A percentile compares a stretch with the other conserved stretches of the same genome.
These are phyloP conservation scores for Physcomitrellopsis africana DNA, from an alignment of 225 moss, liverwort and hornwort species.

Conservation along the genomic window DNA sequence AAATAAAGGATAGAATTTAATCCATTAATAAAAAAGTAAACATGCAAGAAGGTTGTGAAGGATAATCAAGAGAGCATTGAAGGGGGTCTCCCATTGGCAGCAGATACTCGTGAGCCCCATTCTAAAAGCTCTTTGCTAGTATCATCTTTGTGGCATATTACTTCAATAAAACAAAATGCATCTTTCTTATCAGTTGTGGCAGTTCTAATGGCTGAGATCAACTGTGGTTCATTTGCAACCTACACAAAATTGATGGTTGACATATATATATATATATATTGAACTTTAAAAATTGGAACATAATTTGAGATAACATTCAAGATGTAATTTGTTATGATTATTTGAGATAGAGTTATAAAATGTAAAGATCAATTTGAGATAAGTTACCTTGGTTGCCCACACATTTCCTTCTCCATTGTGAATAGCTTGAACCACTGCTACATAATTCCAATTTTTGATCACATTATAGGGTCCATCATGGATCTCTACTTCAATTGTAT, in stretches of 20 bases:
- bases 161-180: conserved; percentile 35
- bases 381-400: conserved; percentile 32
- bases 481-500: conserved; percentile 39
- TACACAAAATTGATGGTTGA: neutral
- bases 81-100: conserved; percentile 40
- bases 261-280: neutral
- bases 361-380: neutral
- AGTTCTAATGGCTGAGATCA: conserved; percentile 25
- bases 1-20: too few relatives aligned
- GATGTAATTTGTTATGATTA: too few relatives aligned
- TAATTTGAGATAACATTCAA: too few relatives aligned
- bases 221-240: conserved; percentile 35
- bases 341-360: too few relatives aligned
- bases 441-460: conserved; percentile 38
- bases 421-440: conserved; percentile 26
- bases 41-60: too few relatives aligned
- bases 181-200: conserved; percentile 27
- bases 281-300: too few relatives aligned
- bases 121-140: conserved; percentile 39
- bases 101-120: conserved; percentile 43
- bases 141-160: conserved; percentile 40
- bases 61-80: too few relatives aligned
- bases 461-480: conserved; percentile 44
- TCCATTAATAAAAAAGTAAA: too few relatives aligned
- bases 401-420: conserved; percentile 29